Base-by-base conservation (phyloP, 2,329 filamentous ascomycete genomes). In the Pyrenophora tritici-repentis region DNA sequence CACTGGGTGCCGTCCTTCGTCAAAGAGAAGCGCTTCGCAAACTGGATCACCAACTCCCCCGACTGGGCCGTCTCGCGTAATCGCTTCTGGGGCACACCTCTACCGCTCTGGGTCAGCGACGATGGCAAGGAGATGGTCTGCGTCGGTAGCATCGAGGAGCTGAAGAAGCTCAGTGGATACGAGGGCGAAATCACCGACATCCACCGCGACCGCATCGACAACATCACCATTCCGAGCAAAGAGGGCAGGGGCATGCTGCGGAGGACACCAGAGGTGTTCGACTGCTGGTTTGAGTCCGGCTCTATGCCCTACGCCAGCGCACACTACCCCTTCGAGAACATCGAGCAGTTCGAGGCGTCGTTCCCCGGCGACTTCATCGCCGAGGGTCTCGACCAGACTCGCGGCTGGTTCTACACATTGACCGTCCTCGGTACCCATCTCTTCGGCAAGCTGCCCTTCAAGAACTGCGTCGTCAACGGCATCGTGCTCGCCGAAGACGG, bases 1-100 rank as follows among this genome's bases (percentile, higher is more conserved):
- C 89, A 95, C 70, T 97, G 93, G 93, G 91, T 96, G 1, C 93
- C 93, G 1, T 86, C 83, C 1, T 89, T 90, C 63, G 91, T 97
- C 55, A 96, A 96, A 74, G 92, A 96, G 66, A 89, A 87, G 70
- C 86, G 93, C 12, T 97, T 97, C 66, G 84, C 87, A 38, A 94
- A 86, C 76, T 97, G 93, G 93, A 93, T 97, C 57, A 80, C 83
- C 53, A 93, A 93, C 69, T 92, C 93, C 10, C 87, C 88, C 52
- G 93, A 97, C 74, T 97, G 93, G 93, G 96, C 96, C 70, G 88
- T 97, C 26, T 94, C 91, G 45, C 83, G 93, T 60, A 96, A 96
- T 73, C 84, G 93, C 48, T 97, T 95, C 76, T 97, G 93, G 93
- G 93, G 93, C 42, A 97, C 91, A 0, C 92, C 92, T 1, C 86